phyloP scores from a whole-genome alignment of 306 rosid species.

The Quercus aquifolioides region DNA sequence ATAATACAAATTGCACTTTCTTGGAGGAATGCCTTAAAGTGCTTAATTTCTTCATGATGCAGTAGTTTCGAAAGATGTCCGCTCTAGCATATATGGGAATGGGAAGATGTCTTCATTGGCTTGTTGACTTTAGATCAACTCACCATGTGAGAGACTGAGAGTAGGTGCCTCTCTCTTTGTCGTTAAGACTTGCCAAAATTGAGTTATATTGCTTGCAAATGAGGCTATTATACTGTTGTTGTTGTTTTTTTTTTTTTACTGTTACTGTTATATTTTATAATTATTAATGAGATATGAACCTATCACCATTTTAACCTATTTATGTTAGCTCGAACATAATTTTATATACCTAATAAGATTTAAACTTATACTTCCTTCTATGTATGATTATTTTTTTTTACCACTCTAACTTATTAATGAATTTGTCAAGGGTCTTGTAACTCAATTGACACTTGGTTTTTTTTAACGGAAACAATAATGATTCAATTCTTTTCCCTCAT shows the following conservation, averaged over 20 bases:
- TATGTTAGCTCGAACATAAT: too few species aligned
- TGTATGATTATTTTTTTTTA: too few species aligned
- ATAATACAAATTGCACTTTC: background rate
- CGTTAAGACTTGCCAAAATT: constrained; percentile 51
- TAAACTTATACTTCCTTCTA: too few species aligned
- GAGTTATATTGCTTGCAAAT: constrained; percentile 38
- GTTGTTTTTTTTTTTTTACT: background rate
- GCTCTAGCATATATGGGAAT: background rate
- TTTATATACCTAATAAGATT: too few species aligned
- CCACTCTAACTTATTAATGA: too few species aligned
- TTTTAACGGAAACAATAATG: too few species aligned
- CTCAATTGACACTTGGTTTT: too few species aligned
- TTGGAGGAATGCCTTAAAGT: background rate
- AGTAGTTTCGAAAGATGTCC: background rate
- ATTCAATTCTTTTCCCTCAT: too few species aligned
- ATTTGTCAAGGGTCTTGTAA: too few species aligned
- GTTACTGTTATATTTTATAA: background rate
- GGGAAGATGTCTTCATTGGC: constrained; percentile 12
- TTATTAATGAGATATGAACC: too few species aligned
- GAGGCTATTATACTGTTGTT: constrained; percentile 12
- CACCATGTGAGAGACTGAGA: constrained; percentile 16
- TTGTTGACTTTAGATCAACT: constrained; percentile 33
- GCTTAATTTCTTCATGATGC: background rate
- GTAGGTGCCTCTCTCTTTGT: constrained; percentile 40
- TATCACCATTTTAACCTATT: too few species aligned